Evolutionary conservation across 768 basidiomycete species (phyloP).

Genomic region (Trametes villosa): DNA sequence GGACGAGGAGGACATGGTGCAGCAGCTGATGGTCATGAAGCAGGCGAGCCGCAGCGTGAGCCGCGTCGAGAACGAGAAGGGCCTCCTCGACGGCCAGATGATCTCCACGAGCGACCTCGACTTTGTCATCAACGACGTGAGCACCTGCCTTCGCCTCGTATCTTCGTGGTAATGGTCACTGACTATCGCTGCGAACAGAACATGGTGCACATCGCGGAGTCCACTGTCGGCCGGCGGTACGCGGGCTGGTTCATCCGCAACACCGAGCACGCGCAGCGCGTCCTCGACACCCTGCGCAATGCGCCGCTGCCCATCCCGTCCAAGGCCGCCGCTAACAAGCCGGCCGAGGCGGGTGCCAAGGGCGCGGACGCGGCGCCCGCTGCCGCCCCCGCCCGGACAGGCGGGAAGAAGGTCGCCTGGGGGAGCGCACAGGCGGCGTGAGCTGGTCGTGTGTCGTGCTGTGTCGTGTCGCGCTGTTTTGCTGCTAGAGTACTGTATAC

Average conservation of each 20-base stretch:
- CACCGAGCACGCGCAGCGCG: constrained; percentile 88
- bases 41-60: constrained; percentile 79
- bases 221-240: constrained; percentile 89
- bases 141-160: constrained; percentile 29
- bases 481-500: constrained; percentile 11
- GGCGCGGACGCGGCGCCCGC: constrained; percentile 27
- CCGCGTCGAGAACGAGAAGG: constrained; percentile 52
- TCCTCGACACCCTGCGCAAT: constrained; percentile 75
- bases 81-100: constrained; percentile 81
- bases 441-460: neutral
- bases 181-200: constrained; percentile 58
- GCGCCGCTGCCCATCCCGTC: constrained; percentile 51
- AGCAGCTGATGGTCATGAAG: constrained; percentile 98
- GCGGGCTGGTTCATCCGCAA: constrained; percentile 98
- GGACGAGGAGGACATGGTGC: constrained; percentile 92
- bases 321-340: constrained; percentile 20
- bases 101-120: constrained; percentile 93
- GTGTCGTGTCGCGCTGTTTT: constrained; percentile 1
- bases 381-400: constrained; percentile 37
- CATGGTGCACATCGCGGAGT: constrained; percentile 96
- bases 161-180: neutral
- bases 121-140: constrained; percentile 92
- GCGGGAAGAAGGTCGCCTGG: constrained; percentile 67
- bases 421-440: constrained; percentile 41
- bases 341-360: constrained; percentile 20